These are phyloP conservation scores for Tolypocladium pustulatum DNA, from an alignment of 2,329 filamentous ascomycete species.

Conservation along the genomic window DNA sequence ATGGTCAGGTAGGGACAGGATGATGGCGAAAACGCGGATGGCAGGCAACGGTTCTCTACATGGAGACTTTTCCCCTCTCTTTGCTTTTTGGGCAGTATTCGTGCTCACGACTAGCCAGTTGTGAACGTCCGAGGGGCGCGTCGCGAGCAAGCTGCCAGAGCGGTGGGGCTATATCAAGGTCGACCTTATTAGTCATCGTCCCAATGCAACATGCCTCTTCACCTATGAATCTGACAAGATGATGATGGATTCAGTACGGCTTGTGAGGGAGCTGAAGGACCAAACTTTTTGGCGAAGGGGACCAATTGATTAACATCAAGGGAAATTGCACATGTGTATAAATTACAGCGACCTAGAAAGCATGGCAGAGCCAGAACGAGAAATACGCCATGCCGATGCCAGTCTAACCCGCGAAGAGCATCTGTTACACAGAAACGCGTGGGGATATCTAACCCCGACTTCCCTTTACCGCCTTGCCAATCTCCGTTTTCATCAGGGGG, in stretches of 20 bases:
- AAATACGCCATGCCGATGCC: constrained; percentile 38
- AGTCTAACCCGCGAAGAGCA: constrained; percentile 36
- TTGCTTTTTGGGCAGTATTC: too few relatives aligned
- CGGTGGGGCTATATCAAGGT: neutral
- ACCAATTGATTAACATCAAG: constrained; percentile 17
- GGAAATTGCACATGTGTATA: constrained; percentile 51
- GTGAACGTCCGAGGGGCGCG: neutral
- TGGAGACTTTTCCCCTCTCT: too few relatives aligned
- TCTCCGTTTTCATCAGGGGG: constrained; percentile 30
- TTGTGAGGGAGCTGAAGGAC: too few relatives aligned
- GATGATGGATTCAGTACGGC: too few relatives aligned
- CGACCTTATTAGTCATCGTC: neutral
- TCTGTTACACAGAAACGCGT: constrained; percentile 27
- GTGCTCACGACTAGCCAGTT: neutral
- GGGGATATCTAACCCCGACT: constrained; percentile 27
- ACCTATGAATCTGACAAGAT: neutral
- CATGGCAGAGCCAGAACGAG: constrained; percentile 32
- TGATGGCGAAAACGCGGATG: neutral
- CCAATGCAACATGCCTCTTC: neutral
- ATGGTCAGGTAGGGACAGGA: constrained; percentile 14
- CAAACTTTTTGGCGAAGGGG: too few relatives aligned
- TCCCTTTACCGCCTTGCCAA: constrained; percentile 36
- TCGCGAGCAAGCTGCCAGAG: neutral
- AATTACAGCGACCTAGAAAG: constrained; percentile 50
- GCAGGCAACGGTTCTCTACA: neutral